Conservation (phyloP, 2,329 filamentous ascomycete species). For the Ciborinia camelliae region DNA sequence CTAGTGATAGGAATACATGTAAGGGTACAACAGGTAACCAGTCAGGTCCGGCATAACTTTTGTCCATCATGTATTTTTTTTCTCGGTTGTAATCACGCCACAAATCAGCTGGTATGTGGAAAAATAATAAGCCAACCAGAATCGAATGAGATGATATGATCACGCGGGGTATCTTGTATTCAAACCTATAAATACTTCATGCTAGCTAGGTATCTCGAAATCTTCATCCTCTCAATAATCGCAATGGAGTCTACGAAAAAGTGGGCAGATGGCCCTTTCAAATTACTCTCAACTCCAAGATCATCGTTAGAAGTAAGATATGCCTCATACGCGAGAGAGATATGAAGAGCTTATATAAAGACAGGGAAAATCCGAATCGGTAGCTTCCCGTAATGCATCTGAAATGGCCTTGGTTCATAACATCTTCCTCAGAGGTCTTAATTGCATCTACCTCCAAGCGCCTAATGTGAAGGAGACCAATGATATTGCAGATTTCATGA, state of each 20-base stretch:
- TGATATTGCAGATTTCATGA: slow-evolving; percentile 38
- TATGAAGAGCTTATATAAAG: not conserved
- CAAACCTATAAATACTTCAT: not conserved
- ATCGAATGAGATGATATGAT: not conserved
- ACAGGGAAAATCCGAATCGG: slow-evolving; percentile 11
- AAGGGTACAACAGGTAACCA: too few species aligned
- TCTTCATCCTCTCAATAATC: not conserved
- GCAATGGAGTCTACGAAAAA: slow-evolving; percentile 4
- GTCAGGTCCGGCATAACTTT: not conserved
- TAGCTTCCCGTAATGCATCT: slow-evolving; percentile 31
- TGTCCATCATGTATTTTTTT: not conserved
- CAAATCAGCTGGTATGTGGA: slow-evolving; percentile 12
- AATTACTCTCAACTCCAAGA: slow-evolving; percentile 22
- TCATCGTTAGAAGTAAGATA: slow-evolving; percentile 2
- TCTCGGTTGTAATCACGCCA: slow-evolving; percentile 12
- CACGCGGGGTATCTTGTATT: not conserved
- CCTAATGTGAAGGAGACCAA: slow-evolving; percentile 39
- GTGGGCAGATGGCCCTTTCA: slow-evolving; percentile 26
- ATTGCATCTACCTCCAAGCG: slow-evolving; percentile 40
- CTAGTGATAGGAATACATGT: too few species aligned
- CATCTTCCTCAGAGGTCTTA: slow-evolving; percentile 40
- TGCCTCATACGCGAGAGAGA: not conserved
- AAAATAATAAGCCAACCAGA: not conserved
- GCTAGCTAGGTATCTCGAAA: not conserved
- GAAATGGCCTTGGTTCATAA: slow-evolving; percentile 41